Evolutionary conservation across 139 green algal genomes (phyloP).

Genomic region (Eudorina sp.): DNA sequence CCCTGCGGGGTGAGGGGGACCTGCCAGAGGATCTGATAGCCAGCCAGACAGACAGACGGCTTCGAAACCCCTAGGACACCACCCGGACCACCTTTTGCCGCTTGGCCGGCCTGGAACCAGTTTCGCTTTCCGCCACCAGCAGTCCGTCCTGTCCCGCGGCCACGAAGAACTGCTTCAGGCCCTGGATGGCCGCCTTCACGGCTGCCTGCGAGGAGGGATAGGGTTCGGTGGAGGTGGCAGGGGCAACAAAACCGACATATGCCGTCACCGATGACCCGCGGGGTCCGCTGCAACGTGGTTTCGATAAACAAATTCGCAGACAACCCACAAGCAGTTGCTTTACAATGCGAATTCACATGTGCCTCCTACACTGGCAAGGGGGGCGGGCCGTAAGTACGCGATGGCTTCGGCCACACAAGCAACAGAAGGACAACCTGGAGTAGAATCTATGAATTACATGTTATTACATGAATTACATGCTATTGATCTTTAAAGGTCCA

Average conservation of each 20-base stretch:
- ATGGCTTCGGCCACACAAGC: no score
- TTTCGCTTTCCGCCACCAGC: neutral
- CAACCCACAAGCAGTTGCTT: no score
- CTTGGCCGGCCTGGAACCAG: conserved; percentile 19
- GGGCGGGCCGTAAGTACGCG: neutral
- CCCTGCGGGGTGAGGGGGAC: no score
- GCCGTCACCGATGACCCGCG: neutral
- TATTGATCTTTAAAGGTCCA: neutral
- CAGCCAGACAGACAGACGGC: no score
- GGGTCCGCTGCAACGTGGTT: neutral
- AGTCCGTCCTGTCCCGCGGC: conserved; percentile 52
- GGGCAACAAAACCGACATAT: neutral
- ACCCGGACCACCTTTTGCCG: conserved; percentile 55
- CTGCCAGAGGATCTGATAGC: no score
- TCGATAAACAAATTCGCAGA: no score
- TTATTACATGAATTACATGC: neutral
- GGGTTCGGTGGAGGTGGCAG: no score
- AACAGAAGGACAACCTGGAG: neutral
- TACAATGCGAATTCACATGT: no score
- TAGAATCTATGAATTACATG: neutral
- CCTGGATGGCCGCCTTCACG: conserved; percentile 64
- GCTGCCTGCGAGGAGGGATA: neutral
- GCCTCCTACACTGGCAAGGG: neutral
- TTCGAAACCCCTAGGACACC: no score
- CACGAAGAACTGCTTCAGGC: conserved; percentile 74